Evolutionary conservation across 345 rosid species (phyloP).

Genomic region (Adansonia digitata): DNA sequence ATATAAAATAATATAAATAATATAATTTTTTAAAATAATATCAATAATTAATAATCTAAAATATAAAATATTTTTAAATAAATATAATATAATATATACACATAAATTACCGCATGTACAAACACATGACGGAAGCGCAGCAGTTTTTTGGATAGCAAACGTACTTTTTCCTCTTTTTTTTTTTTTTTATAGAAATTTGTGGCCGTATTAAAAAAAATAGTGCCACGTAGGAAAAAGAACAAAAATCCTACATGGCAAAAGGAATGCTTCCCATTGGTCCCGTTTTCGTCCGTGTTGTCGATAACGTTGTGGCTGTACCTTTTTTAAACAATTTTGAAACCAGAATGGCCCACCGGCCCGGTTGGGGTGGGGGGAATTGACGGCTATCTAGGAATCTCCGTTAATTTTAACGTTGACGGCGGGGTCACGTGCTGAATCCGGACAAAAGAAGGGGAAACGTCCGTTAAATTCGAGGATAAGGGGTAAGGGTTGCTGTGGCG

Average conservation of each 20-base stretch:
- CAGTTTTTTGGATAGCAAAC: no score
- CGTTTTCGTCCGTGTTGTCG: constrained; percentile 34
- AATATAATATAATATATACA: no score
- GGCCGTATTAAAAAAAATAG: background rate
- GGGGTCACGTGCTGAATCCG: constrained; percentile 9
- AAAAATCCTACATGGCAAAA: constrained; percentile 24
- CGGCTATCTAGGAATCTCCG: constrained; percentile 27
- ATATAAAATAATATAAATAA: no score
- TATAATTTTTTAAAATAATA: no score
- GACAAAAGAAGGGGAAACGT: constrained; percentile 16
- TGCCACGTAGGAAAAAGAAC: constrained; percentile 21
- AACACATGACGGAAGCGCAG: no score
- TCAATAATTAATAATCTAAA: no score
- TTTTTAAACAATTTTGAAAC: background rate
- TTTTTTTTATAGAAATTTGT: no score
- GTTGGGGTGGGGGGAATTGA: background rate
- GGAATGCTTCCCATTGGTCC: constrained; percentile 24
- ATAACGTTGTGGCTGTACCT: background rate
- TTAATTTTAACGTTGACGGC: constrained; percentile 15
- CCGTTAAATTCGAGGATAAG: constrained; percentile 10
- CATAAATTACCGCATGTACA: no score
- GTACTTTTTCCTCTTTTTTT: no score
- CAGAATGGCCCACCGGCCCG: background rate
- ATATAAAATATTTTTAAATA: no score
- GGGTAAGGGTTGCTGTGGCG: no score